Evolutionary conservation across 768 basidiomycete genomes (phyloP).

Genomic region (Russula emetica): DNA sequence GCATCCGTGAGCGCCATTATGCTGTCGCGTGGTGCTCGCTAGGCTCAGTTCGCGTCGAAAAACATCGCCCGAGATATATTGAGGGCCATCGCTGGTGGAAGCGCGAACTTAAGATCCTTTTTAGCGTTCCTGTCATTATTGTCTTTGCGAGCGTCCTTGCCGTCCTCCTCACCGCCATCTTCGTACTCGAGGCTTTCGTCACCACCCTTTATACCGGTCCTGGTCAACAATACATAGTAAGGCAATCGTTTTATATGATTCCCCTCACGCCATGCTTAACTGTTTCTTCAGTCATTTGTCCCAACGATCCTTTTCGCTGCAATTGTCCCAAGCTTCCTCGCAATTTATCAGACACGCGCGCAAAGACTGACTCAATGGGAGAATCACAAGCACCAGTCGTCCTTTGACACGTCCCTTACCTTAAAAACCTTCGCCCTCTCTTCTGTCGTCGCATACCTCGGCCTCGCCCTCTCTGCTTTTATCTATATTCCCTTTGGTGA

Average conservation of each 20-base stretch:
- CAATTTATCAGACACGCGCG: constrained; percentile 66
- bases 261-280: not conserved
- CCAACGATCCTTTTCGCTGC: constrained; percentile 83
- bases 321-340: constrained; percentile 76
- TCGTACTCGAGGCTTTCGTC: constrained; percentile 87
- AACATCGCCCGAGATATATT: constrained; percentile 55
- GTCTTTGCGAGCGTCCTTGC: constrained; percentile 68
- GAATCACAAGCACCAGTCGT: constrained; percentile 80
- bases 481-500: constrained; percentile 94
- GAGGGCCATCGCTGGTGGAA: constrained; percentile 65
- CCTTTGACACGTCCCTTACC: constrained; percentile 74
- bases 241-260: constrained; percentile 32
- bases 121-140: constrained; percentile 67
- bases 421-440: constrained; percentile 88
- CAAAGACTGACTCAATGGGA: constrained; percentile 79
- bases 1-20: constrained; percentile 78
- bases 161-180: constrained; percentile 71
- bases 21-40: constrained; percentile 78
- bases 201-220: constrained; percentile 85
- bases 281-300: constrained; percentile 52
- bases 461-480: constrained; percentile 87
- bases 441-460: constrained; percentile 88
- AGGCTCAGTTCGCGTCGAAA: constrained; percentile 73
- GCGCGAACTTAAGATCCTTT: constrained; percentile 61
- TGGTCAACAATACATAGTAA: constrained; percentile 70